phyloP scores from a whole-genome alignment of 257 asterid genomes.

The Datura wrightii region DNA sequence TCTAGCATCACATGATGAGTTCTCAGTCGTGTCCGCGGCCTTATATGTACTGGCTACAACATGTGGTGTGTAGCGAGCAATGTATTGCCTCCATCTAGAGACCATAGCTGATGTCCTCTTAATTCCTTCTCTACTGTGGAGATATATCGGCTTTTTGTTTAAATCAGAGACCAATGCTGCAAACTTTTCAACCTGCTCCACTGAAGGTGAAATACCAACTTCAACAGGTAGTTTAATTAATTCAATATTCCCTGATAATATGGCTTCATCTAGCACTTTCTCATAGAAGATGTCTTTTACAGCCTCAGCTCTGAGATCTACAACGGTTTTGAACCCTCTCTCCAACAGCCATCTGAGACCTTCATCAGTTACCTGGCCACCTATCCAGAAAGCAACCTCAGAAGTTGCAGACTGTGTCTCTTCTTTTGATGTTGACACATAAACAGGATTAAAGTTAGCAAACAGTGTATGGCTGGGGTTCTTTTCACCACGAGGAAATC shows the following conservation, averaged over 20 bases:
- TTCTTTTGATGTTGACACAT: constrained; percentile 58
- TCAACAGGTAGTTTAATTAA: constrained; percentile 82
- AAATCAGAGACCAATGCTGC: constrained; percentile 74
- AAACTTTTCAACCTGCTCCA: constrained; percentile 77
- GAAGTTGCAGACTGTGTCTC: constrained; percentile 45
- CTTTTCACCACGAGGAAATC: constrained; percentile 76
- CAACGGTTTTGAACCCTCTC: constrained; percentile 80
- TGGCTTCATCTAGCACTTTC: constrained; percentile 57
- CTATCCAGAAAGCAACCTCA: constrained; percentile 86
- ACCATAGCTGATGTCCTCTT: constrained; percentile 83
- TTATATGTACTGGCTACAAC: constrained; percentile 33
- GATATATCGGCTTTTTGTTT: constrained; percentile 70
- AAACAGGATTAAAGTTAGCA: constrained; percentile 89
- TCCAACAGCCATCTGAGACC: constrained; percentile 82
- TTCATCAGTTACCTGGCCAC: constrained; percentile 96
- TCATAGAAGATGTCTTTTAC: constrained; percentile 86
- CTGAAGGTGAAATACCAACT: constrained; percentile 79
- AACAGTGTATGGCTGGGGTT: constrained; percentile 76
- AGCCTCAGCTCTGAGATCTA: constrained; percentile 91
- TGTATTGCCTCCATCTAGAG: constrained; percentile 90
- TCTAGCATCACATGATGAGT: constrained; percentile 46
- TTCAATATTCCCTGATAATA: constrained; percentile 63
- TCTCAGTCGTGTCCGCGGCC: constrained; percentile 41
- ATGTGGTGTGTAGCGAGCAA: constrained; percentile 53
- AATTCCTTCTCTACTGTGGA: constrained; percentile 94